These are phyloP conservation scores for Wickerhamomyces xylosicus DNA, from an alignment of 805 yeast genomes.

Conservation along the genomic window DNA sequence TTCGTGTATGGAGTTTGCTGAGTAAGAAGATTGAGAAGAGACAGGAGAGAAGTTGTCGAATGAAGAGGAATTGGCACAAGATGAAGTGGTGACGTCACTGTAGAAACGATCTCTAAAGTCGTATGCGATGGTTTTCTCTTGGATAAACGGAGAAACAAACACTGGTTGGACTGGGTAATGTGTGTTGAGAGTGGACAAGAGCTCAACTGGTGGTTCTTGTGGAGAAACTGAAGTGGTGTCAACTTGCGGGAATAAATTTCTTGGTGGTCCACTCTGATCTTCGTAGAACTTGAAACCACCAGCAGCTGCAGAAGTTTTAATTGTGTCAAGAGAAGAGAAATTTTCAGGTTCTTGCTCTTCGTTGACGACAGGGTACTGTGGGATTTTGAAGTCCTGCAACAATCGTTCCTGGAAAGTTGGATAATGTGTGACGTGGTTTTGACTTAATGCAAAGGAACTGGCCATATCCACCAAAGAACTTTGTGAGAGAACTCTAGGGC, in stretches of 20 bases:
- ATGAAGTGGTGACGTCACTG: neutral
- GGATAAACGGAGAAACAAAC: slow-evolving; percentile 10
- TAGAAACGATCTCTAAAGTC: neutral
- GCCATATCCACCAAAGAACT: no score
- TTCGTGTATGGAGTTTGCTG: neutral
- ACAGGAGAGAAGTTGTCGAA: neutral
- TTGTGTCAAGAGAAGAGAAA: no score
- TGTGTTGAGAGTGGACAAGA: neutral
- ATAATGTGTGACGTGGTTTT: no score
- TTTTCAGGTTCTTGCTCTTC: no score
- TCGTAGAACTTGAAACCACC: neutral
- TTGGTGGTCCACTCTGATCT: neutral
- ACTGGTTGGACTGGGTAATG: slow-evolving; percentile 13
- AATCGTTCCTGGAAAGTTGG: no score
- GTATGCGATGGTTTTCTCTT: neutral
- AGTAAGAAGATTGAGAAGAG: neutral
- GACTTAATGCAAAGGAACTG: no score
- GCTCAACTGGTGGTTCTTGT: neutral
- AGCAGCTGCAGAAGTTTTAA: no score
- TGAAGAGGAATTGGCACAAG: neutral
- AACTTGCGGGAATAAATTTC: neutral
- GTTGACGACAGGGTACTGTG: no score
- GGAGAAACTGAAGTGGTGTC: neutral
- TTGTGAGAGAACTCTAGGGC: no score
- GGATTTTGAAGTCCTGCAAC: no score